These are phyloP conservation scores for Mycosarcoma maydis DNA, from an alignment of 1,284 basidiomycete genomes.

Conservation along the genomic window DNA sequence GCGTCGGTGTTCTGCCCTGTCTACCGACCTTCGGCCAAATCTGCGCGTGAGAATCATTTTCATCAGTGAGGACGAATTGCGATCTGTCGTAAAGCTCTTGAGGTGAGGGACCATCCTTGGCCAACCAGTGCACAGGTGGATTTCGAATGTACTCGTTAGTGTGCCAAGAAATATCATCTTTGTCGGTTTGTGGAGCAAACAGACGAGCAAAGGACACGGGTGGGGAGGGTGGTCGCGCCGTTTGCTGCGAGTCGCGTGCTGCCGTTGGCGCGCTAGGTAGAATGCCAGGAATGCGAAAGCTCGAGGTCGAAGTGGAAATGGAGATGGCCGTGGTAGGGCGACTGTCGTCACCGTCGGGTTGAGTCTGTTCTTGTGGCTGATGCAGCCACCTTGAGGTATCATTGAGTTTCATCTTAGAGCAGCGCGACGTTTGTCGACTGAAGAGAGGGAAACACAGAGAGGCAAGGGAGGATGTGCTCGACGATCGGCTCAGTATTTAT, in stretches of 20 bases:
- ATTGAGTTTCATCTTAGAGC: conserved; percentile 10
- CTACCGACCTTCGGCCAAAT: not conserved
- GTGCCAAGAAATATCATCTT: not conserved
- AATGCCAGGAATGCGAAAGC: conserved; percentile 37
- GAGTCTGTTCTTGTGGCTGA: not conserved
- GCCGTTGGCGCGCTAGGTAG: not conserved
- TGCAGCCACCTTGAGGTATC: not conserved
- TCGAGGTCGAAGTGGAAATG: conserved; percentile 23
- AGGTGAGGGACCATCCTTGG: conserved; percentile 12
- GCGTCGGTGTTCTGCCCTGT: not conserved
- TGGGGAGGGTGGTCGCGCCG: not conserved
- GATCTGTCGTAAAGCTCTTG: conserved; percentile 14
- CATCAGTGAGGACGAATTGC: not conserved
- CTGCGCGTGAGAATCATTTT: not conserved
- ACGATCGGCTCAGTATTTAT: conserved; percentile 10
- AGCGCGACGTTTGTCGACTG: not conserved
- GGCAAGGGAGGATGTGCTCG: not conserved
- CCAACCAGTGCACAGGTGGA: conserved; percentile 7
- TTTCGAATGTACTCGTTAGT: not conserved
- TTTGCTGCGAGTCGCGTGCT: not conserved
- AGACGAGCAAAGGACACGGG: conserved; percentile 11
- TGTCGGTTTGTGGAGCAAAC: conserved; percentile 19
- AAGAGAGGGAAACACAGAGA: not conserved
- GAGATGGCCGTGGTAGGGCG: conserved; percentile 19
- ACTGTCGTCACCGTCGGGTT: not conserved